Evolutionary conservation across 441 rosid species (phyloP).

Genomic region (Gossypium gossypioides): DNA sequence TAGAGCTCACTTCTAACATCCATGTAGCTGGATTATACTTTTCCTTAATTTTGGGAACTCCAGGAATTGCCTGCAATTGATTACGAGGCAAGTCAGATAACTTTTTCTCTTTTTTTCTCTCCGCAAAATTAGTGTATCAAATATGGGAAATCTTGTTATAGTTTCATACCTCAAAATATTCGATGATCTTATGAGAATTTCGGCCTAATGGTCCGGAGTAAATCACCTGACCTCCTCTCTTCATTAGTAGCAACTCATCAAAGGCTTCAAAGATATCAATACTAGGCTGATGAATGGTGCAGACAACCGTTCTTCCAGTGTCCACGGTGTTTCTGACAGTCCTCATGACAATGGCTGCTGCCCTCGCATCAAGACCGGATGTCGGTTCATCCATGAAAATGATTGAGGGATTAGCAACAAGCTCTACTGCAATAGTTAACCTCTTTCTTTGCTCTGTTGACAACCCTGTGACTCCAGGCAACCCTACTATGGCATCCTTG

Average conservation of each 20-base stretch:
- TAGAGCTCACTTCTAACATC: conserved; percentile 74
- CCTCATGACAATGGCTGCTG: conserved; percentile 77
- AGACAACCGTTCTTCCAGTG: conserved; percentile 66
- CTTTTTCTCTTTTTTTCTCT: background rate
- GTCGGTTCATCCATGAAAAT: conserved; percentile 84
- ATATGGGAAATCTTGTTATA: background rate
- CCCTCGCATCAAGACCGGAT: conserved; percentile 72
- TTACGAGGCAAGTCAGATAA: background rate
- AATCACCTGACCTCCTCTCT: conserved; percentile 73
- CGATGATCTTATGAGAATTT: conserved; percentile 54
- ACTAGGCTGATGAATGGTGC: conserved; percentile 78
- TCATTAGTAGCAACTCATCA: conserved; percentile 57
- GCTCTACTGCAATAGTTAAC: conserved; percentile 65
- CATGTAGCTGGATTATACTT: conserved; percentile 72
- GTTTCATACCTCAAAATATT: conserved; percentile 51
- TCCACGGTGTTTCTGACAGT: conserved; percentile 69
- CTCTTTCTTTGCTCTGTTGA: conserved; percentile 71
- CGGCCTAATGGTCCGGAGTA: conserved; percentile 57
- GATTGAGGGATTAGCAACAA: conserved; percentile 68
- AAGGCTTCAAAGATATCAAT: conserved; percentile 69
- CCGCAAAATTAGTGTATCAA: background rate
- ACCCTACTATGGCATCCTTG: conserved; percentile 31
- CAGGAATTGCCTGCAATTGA: conserved; percentile 42
- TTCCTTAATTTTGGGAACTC: conserved; percentile 47
- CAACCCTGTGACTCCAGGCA: conserved; percentile 58